Evolutionary conservation across 2,329 filamentous ascomycete species (phyloP), one percentile per base, ranked within the genome.

Genomic region (Ophiobolus disseminans): DNA sequence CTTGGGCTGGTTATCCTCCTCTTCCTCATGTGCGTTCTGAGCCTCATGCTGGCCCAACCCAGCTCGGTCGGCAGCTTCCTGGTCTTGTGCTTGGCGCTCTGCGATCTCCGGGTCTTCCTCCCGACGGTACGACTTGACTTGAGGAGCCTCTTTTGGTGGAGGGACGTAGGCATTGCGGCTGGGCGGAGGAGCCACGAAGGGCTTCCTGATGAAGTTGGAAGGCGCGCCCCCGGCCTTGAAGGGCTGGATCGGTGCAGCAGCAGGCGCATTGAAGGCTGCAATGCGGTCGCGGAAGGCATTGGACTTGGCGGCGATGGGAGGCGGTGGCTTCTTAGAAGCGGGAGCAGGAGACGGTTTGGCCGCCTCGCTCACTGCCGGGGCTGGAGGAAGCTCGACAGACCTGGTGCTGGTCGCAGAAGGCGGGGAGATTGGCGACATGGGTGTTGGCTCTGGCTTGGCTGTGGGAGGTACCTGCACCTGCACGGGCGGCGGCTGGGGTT

Each of bases 281-380:
- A 99, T 96, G 55, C 94, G 89, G 75, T 97, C 94, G 69, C 85
- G 92, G 78, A 99, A 97, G 2, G 94, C 91, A 66, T 84, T 89
- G 21, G 91, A 90, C 72, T 96, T 96, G 62, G 91, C 90, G 10
- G 80, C 80, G 10, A 85, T 78, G 14, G 83, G 30, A 10, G 30
- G 82, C 10, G 90, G 88, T 30, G 89, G 87, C 17, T 86, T 80
- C 50, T 84, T 85, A 46, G 78, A 80, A 4, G 77, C 70, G n/a
- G n/a, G n/a, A 19, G 67, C 60, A 40, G 65, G 62, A 38, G 76
- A 68, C 8, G 59, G 45, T 59, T 78, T 78, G 17, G 76, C 65
- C 35, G 74, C 66, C 42, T 74, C 68, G 10, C 75, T 70, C 47
- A n/a, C n/a, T n/a, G n/a, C n/a, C n/a, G 44, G 59, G 6, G 62